Percentiles rank a stretch among this genome's conserved stretches.
phyloP scores from a whole-genome alignment of 148 eudicot genomes.

The Silene latifolia region DNA sequence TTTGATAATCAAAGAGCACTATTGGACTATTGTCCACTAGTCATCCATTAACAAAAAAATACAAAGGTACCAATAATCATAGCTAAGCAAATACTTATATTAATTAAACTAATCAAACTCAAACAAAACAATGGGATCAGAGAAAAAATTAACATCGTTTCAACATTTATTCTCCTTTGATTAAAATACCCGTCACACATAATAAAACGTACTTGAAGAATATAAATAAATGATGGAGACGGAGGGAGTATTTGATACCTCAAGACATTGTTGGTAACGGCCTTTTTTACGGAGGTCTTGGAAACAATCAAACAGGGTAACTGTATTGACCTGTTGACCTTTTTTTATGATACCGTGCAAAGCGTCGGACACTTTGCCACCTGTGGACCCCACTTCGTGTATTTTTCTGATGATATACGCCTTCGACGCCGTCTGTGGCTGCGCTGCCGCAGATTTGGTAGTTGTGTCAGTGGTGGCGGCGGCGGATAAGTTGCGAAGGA shows the following conservation, averaged over 20 bases:
- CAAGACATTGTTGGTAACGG: constrained; percentile 42
- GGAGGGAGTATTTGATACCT: constrained; percentile 33
- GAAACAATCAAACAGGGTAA: constrained; percentile 19
- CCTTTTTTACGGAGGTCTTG: constrained; percentile 43
- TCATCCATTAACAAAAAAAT: too few relatives aligned
- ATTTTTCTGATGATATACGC: constrained; percentile 36
- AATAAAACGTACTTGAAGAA: too few relatives aligned
- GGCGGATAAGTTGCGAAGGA: constrained; percentile 27
- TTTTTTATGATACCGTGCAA: constrained; percentile 20
- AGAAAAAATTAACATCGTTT: neutral
- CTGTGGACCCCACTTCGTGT: constrained; percentile 34
- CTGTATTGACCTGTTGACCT: neutral
- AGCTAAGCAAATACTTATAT: neutral
- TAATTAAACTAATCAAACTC: neutral
- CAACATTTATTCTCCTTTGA: too few relatives aligned
- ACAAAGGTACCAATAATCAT: too few relatives aligned
- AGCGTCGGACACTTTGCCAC: constrained; percentile 34
- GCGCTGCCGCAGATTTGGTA: neutral
- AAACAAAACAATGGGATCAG: neutral
- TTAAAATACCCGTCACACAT: neutral
- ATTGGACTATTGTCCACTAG: neutral
- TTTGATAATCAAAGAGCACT: too few relatives aligned
- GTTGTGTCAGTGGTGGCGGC: constrained; percentile 12
- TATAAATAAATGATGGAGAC: too few relatives aligned
- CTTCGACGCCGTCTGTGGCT: neutral